Evolutionary conservation across 345 rosid genomes (phyloP).

Genomic region (Lagerstroemia speciosa): DNA sequence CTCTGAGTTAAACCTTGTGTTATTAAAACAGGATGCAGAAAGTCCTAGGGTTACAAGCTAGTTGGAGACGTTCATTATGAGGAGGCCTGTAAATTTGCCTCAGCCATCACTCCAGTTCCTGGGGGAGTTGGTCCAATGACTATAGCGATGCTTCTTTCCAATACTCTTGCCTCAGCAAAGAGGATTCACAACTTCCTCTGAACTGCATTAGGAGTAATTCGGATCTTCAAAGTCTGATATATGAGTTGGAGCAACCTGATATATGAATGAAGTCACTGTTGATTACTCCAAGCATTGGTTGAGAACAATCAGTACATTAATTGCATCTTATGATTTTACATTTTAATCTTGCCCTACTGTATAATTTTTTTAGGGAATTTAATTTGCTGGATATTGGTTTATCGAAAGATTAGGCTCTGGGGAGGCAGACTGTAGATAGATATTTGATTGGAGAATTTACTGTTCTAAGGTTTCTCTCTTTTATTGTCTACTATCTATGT

Average conservation of each 20-base stretch:
- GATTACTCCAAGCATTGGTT: background rate
- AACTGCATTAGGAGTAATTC: constrained; percentile 2
- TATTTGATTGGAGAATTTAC: too few species aligned
- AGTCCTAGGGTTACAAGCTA: constrained; percentile 55
- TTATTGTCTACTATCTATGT: too few species aligned
- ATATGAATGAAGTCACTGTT: background rate
- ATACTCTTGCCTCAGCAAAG: constrained; percentile 73
- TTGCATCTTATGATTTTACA: too few species aligned
- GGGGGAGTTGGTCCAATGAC: constrained; percentile 97
- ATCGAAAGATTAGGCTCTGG: too few species aligned
- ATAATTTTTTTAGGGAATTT: too few species aligned
- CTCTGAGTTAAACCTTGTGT: background rate
- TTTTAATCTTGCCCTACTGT: too few species aligned
- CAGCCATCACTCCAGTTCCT: constrained; percentile 75
- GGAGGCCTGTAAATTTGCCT: constrained; percentile 66
- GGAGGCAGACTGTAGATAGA: too few species aligned
- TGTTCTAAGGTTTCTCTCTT: too few species aligned
- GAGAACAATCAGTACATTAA: background rate
- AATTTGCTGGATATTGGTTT: too few species aligned
- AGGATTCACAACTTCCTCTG: constrained; percentile 44
- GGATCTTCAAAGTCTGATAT: too few species aligned
- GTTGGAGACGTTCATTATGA: constrained; percentile 83
- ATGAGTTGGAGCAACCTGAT: background rate
- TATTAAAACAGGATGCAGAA: constrained; percentile 38
- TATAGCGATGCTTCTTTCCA: constrained; percentile 78